Evolutionary conservation across 192 early-diverging fungal species (phyloP).

Genomic region (Dissophora ornata): DNA sequence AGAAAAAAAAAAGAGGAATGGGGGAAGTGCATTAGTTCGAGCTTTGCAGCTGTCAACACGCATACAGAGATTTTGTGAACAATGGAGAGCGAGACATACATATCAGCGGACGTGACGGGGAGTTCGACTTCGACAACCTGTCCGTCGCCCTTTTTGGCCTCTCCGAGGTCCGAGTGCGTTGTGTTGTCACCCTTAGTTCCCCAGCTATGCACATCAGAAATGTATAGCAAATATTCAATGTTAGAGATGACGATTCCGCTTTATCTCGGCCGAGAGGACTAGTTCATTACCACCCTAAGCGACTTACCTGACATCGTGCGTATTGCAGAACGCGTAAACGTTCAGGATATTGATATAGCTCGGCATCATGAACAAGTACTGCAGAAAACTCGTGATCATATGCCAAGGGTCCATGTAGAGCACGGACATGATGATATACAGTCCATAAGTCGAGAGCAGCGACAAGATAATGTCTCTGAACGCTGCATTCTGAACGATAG

Average conservation of each 20-base stretch:
- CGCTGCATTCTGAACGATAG: slow-evolving; percentile 48
- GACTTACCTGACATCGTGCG: slow-evolving; percentile 77
- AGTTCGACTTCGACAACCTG: slow-evolving; percentile 62
- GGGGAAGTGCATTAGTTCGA: too few species aligned
- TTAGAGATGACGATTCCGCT: too few species aligned
- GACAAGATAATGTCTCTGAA: slow-evolving; percentile 69
- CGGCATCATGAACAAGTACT: slow-evolving; percentile 81
- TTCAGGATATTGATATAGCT: slow-evolving; percentile 83
- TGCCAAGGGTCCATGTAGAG: slow-evolving; percentile 83
- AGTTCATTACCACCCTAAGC: too few species aligned
- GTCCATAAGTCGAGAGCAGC: slow-evolving; percentile 71
- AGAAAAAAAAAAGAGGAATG: background rate
- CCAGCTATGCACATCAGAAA: slow-evolving; percentile 63
- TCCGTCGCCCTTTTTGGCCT: slow-evolving; percentile 62
- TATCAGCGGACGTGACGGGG: slow-evolving; percentile 78
- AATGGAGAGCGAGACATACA: slow-evolving; percentile 40
- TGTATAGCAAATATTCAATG: background rate
- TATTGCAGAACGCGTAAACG: slow-evolving; percentile 87
- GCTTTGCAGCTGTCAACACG: too few species aligned
- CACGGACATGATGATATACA: slow-evolving; percentile 74
- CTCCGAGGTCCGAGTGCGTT: slow-evolving; percentile 60
- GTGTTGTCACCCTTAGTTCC: slow-evolving; percentile 85
- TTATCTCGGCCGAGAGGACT: too few species aligned
- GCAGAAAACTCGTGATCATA: slow-evolving; percentile 76
- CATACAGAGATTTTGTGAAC: too few species aligned